Evolutionary conservation across 495 filamentous ascomycete genomes (phyloP), one percentile per base, ranked within the genome.

Genomic region (Aspergillus baeticus): DNA sequence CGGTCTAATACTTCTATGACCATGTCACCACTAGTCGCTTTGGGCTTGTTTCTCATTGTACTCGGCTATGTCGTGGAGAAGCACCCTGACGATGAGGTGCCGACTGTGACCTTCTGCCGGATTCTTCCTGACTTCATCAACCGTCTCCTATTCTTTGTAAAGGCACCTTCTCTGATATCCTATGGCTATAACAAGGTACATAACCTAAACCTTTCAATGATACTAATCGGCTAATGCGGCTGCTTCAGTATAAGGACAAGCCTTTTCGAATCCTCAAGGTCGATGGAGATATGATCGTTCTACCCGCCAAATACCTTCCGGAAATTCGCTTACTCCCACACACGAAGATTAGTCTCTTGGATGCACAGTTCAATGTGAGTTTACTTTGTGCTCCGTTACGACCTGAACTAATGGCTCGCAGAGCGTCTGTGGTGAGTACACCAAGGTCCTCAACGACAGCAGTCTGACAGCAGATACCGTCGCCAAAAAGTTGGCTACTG

Each of bases 251-350:
- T 53, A 66, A 62, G 44, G 54, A 66, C 23, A 51, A 26, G 7
- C 62, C 69, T 3, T 74, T 68, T 38, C 63, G 68, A 5, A 53
- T 74, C 21, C 60, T 69, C n/a, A 71, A 67, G 6, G 52, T 61
- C 7, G 69, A 74, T 51, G 66, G 64, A n/a, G 71, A 72, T 45
- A 22, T 72, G 33, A 55, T 71, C 10, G 65, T 72, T 4, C 54
- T 74, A 37, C 69, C 71, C 2, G 50, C 49, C 2, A 68, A 60
- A 20, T 74, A 72, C 42, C 50, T 67, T 1, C 41, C 65, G 33
- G 68, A 72, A 38, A 50, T 74, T 2, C 61, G 59, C 31, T 37
- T 56, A 20, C 15, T 67, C 2, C 54, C 58, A 14, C 37, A 62
- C 5, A 58, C 54, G 1, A 51, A 55, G 15, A n/a, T 71, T 20